Conservation (phyloP, 371 early-diverging fungal species). For the Rozella allomycis region DNA sequence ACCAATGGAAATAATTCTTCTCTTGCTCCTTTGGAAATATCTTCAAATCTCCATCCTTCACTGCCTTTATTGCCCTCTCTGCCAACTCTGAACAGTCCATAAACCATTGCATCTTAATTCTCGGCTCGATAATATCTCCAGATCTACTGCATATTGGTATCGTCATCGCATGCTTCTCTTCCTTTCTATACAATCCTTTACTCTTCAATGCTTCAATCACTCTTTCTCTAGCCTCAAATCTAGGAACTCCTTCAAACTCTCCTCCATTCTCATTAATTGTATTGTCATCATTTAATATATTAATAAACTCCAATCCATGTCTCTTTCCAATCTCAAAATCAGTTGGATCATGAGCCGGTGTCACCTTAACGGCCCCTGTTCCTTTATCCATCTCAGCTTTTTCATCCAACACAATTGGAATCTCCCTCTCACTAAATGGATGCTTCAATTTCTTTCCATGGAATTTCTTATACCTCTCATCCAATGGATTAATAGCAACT, state of each 20-base stretch:
- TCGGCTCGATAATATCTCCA: slow-evolving; percentile 91
- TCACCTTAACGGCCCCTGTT: slow-evolving; percentile 98
- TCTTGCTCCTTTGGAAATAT: slow-evolving; percentile 78
- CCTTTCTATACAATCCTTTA: slow-evolving; percentile 66
- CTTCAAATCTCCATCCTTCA: slow-evolving; percentile 56
- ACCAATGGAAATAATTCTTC: slow-evolving; percentile 91
- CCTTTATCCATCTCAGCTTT: slow-evolving; percentile 90
- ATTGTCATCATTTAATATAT: slow-evolving; percentile 89
- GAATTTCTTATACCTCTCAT: slow-evolving; percentile 62
- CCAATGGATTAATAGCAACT: slow-evolving; percentile 83
- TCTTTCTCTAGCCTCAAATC: slow-evolving; percentile 87
- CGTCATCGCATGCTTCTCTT: slow-evolving; percentile 72
- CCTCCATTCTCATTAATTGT: slow-evolving; percentile 73
- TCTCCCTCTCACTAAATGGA: slow-evolving; percentile 75
- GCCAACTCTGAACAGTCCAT: slow-evolving; percentile 86
- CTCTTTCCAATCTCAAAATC: slow-evolving; percentile 95
- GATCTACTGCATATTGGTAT: slow-evolving; percentile 90
- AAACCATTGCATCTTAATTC: slow-evolving; percentile 99
- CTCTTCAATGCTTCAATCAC: slow-evolving; percentile 69
- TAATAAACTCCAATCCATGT: slow-evolving; percentile 76
- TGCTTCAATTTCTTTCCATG: slow-evolving; percentile 83
- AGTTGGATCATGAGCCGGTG: slow-evolving; percentile 97
- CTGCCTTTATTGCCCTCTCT: slow-evolving; percentile 59
- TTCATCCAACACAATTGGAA: slow-evolving; percentile 72
- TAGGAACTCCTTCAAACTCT: slow-evolving; percentile 53